Evolutionary conservation across 805 yeast genomes (phyloP).

Genomic region (Candida coleopterorum): DNA sequence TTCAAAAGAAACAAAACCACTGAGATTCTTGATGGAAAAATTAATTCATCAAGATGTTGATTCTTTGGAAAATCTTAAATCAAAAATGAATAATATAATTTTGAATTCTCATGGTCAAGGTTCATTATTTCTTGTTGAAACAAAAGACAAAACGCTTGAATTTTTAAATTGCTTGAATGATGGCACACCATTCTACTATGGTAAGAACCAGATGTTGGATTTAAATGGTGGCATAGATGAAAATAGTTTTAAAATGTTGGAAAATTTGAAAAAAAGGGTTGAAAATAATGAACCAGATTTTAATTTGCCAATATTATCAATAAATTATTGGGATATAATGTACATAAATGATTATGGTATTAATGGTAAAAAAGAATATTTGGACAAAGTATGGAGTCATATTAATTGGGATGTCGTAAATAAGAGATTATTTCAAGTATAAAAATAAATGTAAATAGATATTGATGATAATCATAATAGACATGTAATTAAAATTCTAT

Average conservation of each 20-base stretch:
- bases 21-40: slow-evolving; percentile 34
- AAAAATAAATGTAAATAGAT: slow-evolving; percentile 2
- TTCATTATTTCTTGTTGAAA: slow-evolving; percentile 71
- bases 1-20: slow-evolving; percentile 32
- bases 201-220: slow-evolving; percentile 68
- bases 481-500: slow-evolving; percentile 11
- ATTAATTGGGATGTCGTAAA: slow-evolving; percentile 80
- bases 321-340: slow-evolving; percentile 89
- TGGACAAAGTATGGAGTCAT: slow-evolving; percentile 70
- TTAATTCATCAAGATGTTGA: slow-evolving; percentile 29
- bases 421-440: slow-evolving; percentile 41
- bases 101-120: slow-evolving; percentile 62
- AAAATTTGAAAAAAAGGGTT: slow-evolving; percentile 39
- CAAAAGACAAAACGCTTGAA: slow-evolving; percentile 52
- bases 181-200: slow-evolving; percentile 72
- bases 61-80: slow-evolving; percentile 47
- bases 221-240: slow-evolving; percentile 66
- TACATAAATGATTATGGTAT: slow-evolving; percentile 82
- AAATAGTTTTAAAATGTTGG: slow-evolving; percentile 46
- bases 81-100: slow-evolving; percentile 45
- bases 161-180: slow-evolving; percentile 60
- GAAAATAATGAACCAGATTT: slow-evolving; percentile 46
- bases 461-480: neutral
- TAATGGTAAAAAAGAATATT: slow-evolving; percentile 63
- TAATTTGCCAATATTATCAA: slow-evolving; percentile 68